Base-by-base conservation (phyloP, 768 basidiomycete species). In the Imleria badia region DNA sequence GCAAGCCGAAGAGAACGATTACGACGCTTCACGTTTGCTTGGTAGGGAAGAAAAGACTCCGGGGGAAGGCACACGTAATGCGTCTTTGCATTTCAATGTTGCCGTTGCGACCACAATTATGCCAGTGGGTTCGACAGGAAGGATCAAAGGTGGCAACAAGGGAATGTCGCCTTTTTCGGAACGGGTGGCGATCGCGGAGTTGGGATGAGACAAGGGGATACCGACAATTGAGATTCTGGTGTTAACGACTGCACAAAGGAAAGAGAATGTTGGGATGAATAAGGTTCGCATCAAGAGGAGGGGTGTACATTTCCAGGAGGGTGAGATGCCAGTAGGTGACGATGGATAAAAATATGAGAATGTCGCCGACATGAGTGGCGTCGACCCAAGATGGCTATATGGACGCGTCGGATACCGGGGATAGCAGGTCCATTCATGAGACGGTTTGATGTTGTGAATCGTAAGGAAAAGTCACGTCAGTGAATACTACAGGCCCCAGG, bases 371-470 rank as follows among this genome's bases (percentile, higher is more conserved):
- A 23, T 34, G 42, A 49, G 59, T 61, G 60, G 55, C 60, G 51
- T 45, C 13, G 3, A 7, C 61, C 61, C 42, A 60, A 64, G n/a
- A 60, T 48, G 51, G 62, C 3, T 52, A 62, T 44, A 63, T 61
- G 51, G 31, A 40, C 6, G 26, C 26, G n/a, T 59, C 35, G 49
- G 30, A 41, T 36, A 6, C 39, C 8, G 39, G 51, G 26, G 51
- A 17, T 22, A n/a, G n/a, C n/a, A 15, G 26, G 45, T 17, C 34
- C 6, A 29, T 33, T 22, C 39, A 10, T 34, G 14, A 47, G 3
- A 15, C 29, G 29, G 23, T 17, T 8, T 12, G n/a, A 20, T 20
- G 15, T 8, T 17, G 19, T 17, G 26, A 19, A 14, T 33, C 17
- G 34, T 15, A n/a, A 17, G 22, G 4, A 19, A 38, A 2, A 7